Evolutionary conservation across 495 filamentous ascomycete species (phyloP).

Genomic region (Penicillium canariense): DNA sequence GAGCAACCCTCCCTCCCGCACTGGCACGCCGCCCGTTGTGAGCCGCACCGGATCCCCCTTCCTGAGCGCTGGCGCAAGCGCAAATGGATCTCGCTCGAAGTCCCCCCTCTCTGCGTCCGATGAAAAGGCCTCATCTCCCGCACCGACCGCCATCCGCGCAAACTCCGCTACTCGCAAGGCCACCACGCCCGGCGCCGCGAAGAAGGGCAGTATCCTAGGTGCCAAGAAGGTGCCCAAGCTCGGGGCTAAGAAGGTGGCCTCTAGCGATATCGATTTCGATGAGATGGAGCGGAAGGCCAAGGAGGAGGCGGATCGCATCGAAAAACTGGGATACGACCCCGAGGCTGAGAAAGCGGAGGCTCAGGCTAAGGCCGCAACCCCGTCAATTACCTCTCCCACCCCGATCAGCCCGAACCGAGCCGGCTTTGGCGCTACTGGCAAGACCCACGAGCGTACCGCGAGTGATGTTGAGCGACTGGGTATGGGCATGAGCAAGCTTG

Average conservation of each 20-base stretch:
- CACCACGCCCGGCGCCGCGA: slow-evolving; percentile 53
- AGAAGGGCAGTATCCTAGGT: slow-evolving; percentile 81
- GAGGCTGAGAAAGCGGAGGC: slow-evolving; percentile 74
- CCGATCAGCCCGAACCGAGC: slow-evolving; percentile 65
- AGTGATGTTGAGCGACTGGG: slow-evolving; percentile 87
- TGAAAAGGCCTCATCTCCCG: slow-evolving; percentile 40
- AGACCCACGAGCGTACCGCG: slow-evolving; percentile 54
- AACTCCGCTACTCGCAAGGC: slow-evolving; percentile 77
- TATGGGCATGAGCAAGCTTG: slow-evolving; percentile 83
- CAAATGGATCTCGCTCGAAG: slow-evolving; percentile 70
- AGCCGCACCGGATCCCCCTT: slow-evolving; percentile 86
- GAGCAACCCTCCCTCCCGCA: slow-evolving; percentile 89
- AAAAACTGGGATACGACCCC: slow-evolving; percentile 96
- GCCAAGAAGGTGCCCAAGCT: slow-evolving; percentile 86
- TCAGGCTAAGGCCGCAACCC: slow-evolving; percentile 50
- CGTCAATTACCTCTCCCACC: slow-evolving; percentile 65
- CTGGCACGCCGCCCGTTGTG: slow-evolving; percentile 79
- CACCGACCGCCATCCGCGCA: slow-evolving; percentile 64
- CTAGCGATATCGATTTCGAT: slow-evolving; percentile 86
- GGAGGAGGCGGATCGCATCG: slow-evolving; percentile 94
- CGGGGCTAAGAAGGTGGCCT: slow-evolving; percentile 84
- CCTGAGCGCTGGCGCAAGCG: slow-evolving; percentile 68
- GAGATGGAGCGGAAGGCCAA: slow-evolving; percentile 95
- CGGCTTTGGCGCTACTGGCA: slow-evolving; percentile 57
- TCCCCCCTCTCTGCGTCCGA: slow-evolving; percentile 74